Evolutionary conservation across 73 alveolate species (phyloP).

Genomic region (Tetrahymena elliotti): DNA sequence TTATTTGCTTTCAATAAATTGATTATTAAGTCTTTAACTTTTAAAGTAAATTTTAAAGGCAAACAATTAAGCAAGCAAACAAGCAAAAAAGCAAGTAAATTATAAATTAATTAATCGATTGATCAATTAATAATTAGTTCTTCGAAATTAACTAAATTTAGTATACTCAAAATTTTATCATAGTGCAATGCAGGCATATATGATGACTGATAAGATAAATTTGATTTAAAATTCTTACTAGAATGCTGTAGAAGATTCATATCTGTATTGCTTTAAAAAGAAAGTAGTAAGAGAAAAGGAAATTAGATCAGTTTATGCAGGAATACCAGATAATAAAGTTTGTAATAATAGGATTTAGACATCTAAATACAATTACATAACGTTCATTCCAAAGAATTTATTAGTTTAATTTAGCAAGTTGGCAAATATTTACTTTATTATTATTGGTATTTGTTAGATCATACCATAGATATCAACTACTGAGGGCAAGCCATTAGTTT

Average conservation of each 20-base stretch:
- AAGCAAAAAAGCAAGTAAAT: too few relatives aligned
- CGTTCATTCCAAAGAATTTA: conserved; percentile 71
- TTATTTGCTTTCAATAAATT: neutral
- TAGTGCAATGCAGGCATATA: neutral
- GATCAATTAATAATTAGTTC: neutral
- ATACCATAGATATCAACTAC: conserved; percentile 41
- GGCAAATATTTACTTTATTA: conserved; percentile 65
- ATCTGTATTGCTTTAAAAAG: neutral
- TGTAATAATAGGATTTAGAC: conserved; percentile 48
- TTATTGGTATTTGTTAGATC: conserved; percentile 50
- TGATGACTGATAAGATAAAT: neutral
- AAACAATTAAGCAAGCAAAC: too few relatives aligned
- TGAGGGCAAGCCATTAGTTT: conserved; percentile 35
- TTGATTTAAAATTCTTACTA: neutral
- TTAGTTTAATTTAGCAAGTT: conserved; percentile 52
- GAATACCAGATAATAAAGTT: neutral
- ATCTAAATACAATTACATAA: conserved; percentile 61
- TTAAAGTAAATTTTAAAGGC: neutral
- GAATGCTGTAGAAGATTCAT: neutral
- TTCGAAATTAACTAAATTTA: neutral
- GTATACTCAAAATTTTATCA: neutral
- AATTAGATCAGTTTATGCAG: neutral
- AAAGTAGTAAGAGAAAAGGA: neutral
- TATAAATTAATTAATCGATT: too few relatives aligned
- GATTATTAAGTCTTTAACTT: neutral